Conservation (phyloP, 257 asterid genomes). For the Salvia splendens region DNA sequence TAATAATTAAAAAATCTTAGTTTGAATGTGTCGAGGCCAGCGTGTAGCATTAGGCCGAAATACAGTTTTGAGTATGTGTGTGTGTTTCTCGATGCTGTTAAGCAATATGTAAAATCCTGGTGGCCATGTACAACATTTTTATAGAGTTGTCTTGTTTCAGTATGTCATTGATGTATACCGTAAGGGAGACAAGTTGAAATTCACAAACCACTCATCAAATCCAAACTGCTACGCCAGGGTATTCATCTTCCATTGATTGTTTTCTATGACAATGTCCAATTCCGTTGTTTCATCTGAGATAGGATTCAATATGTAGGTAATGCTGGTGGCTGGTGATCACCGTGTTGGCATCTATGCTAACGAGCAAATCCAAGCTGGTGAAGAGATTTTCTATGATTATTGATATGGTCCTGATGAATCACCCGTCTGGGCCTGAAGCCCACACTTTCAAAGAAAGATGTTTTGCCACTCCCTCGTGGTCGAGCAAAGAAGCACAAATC, state of each 20-base stretch:
- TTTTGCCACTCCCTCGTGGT: conserved; percentile 65
- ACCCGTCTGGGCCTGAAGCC: conserved; percentile 93
- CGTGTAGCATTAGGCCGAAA: no score
- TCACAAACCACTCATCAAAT: conserved; percentile 90
- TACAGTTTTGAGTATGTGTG: no score
- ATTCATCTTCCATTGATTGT: conserved; percentile 27
- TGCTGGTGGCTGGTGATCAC: conserved; percentile 94
- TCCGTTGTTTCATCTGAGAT: conserved; percentile 18
- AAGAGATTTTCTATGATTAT: conserved; percentile 91
- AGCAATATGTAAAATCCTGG: no score
- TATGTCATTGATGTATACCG: conserved; percentile 93
- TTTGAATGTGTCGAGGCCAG: no score
- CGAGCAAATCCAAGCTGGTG: conserved; percentile 75
- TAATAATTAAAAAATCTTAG: no score
- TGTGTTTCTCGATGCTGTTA: no score
- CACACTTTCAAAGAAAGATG: conserved; percentile 61
- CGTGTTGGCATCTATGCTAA: conserved; percentile 98
- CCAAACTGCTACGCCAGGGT: conserved; percentile 98
- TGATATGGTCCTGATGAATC: conserved; percentile 93
- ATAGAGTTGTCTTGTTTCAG: conserved; percentile 44
- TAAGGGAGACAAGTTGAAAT: conserved; percentile 94
- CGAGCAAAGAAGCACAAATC: conserved; percentile 96
- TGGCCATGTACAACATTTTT: no score
- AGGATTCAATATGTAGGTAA: conserved; percentile 49
- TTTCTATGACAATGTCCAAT: background rate